Evolutionary conservation across 2,329 filamentous ascomycete species (phyloP), one percentile per base, ranked within the genome.

Genomic region (Paraphaeosphaeria minitans): DNA sequence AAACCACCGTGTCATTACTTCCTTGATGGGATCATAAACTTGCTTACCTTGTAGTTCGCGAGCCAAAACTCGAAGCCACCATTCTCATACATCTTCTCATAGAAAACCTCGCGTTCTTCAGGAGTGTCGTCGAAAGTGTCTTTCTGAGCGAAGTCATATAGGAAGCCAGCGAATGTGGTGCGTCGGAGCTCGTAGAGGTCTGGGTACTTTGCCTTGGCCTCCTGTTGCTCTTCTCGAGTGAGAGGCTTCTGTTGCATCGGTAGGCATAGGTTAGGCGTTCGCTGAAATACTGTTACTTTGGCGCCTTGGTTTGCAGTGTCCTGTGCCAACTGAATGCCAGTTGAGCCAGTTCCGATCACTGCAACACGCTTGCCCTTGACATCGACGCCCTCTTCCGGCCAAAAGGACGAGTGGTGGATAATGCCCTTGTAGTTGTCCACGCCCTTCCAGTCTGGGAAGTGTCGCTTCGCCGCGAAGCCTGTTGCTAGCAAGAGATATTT

Each of bases 201-300:
- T 4, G 77, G 73, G 37, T 81, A 81, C 31, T 77, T 61, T 45
- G 65, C 65, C 64, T 81, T 80, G 16, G 75, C 69, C 1, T 67
- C 66, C 24, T 84, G 75, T 65, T 89, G 84, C 60, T 86, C 82
- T 57, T 82, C 78, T 12, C 70, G 75, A 0, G 79, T 81, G 29
- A 88, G 75, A 0, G 75, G 42, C 2, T 78, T 75, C 57, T 83
- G 81, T 2, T 81, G 79, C 85, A 90, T 88, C 0, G 87, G 87
- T 0, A 90, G 66, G 0, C 85, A 85, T 7, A 88, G 77, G 58
- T 90, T 90, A 0, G 88, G 88, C 0, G 87, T 90, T 12, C 88
- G 82, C 66, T 90, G 87, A 71, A 89, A 89, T 37, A 90, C 84
- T 2, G 77, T 81, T 1, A 90, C 56, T 37, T 69, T 74, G 6